Evolutionary conservation across 768 basidiomycete genomes (phyloP).

Genomic region (Ramaria rubella): DNA sequence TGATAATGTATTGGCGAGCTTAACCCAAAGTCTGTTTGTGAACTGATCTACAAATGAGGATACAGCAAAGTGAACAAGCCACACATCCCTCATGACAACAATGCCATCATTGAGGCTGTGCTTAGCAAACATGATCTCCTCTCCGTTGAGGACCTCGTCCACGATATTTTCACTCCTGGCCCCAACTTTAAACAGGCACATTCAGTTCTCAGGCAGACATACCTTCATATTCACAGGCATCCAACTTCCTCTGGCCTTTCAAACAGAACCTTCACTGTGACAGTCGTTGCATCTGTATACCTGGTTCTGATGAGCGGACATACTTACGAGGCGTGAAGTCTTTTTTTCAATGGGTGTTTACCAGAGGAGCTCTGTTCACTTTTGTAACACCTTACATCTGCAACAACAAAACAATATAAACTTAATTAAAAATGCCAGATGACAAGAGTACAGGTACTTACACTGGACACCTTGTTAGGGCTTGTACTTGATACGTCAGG

Average conservation of each 20-base stretch:
- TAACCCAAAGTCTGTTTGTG: conserved; percentile 93
- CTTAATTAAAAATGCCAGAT: too few species aligned
- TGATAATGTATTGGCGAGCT: conserved; percentile 56
- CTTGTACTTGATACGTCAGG: too few species aligned
- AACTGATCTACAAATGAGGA: conserved; percentile 98
- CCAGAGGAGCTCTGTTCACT: too few species aligned
- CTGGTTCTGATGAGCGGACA: conserved; percentile 26
- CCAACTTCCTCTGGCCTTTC: conserved; percentile 99
- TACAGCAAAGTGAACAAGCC: conserved; percentile 98
- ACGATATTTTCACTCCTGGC: conserved; percentile 91
- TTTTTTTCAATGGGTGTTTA: too few species aligned
- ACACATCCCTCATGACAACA: conserved; percentile 91
- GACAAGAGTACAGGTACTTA: too few species aligned
- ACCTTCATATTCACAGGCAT: conserved; percentile 41
- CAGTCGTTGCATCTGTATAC: conserved; percentile 57
- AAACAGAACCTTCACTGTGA: conserved; percentile 56
- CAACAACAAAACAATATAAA: too few species aligned
- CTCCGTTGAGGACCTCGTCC: conserved; percentile 93
- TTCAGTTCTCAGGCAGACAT: background rate
- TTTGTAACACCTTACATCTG: too few species aligned
- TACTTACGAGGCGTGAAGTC: too few species aligned
- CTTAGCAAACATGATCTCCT: conserved; percentile 95
- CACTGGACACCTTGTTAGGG: too few species aligned
- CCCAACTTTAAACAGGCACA: conserved; percentile 96
- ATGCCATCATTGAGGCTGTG: conserved; percentile 81